A percentile compares a stretch with the other conserved stretches of the same genome.
Evolutionary conservation across 2,329 filamentous ascomycete genomes (phyloP).

Genomic region (Penicillium palitans): DNA sequence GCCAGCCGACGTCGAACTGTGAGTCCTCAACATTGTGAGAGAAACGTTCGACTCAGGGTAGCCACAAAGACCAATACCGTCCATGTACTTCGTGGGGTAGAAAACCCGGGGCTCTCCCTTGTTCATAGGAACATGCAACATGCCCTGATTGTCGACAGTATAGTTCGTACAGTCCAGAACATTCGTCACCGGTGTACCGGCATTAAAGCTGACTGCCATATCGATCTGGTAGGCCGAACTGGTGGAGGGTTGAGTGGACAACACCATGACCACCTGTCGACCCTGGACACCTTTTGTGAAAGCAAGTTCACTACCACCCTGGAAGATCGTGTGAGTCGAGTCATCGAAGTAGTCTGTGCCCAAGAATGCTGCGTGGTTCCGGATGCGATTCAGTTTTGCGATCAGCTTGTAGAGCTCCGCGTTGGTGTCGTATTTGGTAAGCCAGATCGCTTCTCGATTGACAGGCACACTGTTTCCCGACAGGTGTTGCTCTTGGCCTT

Average conservation of each 20-base stretch:
- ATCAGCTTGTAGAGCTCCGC: constrained; percentile 43
- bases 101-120: constrained; percentile 35
- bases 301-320: constrained; percentile 41
- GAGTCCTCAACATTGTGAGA: constrained; percentile 6
- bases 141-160: constrained; percentile 26
- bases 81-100: constrained; percentile 30
- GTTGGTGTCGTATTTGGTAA: constrained; percentile 39
- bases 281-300: constrained; percentile 49
- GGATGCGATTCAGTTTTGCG: constrained; percentile 44
- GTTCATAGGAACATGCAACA: constrained; percentile 31
- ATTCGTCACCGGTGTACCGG: constrained; percentile 29
- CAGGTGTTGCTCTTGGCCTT: constrained; percentile 60
- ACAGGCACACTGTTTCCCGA: constrained; percentile 49
- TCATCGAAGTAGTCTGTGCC: constrained; percentile 42
- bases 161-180: constrained; percentile 32
- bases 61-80: constrained; percentile 36
- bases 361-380: constrained; percentile 42
- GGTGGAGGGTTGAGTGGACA: constrained; percentile 44
- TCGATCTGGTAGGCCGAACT: constrained; percentile 33
- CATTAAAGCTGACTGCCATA: constrained; percentile 31
- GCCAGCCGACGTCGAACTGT: not conserved
- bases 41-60: constrained; percentile 15
- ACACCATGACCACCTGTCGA: constrained; percentile 45
- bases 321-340: constrained; percentile 21
- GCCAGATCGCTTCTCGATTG: constrained; percentile 58